Evolutionary conservation across 257 asterid genomes (phyloP).

Genomic region (Cynanchum wilfordii): DNA sequence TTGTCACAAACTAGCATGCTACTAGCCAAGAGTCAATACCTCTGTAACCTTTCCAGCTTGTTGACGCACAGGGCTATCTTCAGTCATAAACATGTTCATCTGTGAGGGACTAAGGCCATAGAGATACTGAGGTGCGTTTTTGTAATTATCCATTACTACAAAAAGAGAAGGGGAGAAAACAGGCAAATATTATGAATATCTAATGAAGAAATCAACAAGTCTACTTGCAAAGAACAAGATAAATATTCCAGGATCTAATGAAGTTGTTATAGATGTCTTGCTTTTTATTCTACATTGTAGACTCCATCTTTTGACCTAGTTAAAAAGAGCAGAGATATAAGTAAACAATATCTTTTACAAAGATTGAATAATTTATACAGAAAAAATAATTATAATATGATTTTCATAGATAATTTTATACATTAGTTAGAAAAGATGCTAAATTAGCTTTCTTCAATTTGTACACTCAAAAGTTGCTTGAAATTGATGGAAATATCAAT

Average conservation of each 20-base stretch:
- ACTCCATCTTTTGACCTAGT: neutral
- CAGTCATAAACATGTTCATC: slow-evolving; percentile 94
- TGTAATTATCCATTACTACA: slow-evolving; percentile 81
- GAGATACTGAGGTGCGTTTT: slow-evolving; percentile 67
- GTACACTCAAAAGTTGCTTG: too few relatives aligned
- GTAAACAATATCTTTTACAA: neutral
- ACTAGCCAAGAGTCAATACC: slow-evolving; percentile 35
- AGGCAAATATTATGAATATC: neutral
- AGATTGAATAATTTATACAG: too few relatives aligned
- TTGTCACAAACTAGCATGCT: slow-evolving; percentile 4
- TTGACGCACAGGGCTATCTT: slow-evolving; percentile 63
- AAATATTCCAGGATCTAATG: neutral
- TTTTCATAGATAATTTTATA: too few relatives aligned
- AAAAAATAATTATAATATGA: too few relatives aligned
- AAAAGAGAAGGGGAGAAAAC: slow-evolving; percentile 2
- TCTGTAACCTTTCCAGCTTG: slow-evolving; percentile 71
- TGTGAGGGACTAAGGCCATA: slow-evolving; percentile 87
- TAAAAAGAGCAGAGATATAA: neutral
- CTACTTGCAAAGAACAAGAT: neutral
- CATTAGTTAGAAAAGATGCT: too few relatives aligned
- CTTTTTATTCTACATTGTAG: neutral
- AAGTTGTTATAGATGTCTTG: neutral
- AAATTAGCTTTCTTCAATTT: too few relatives aligned
- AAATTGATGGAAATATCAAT: too few relatives aligned
- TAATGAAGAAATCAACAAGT: neutral